These are phyloP conservation scores for Diaporthe amygdali DNA, from an alignment of 2,329 filamentous ascomycete species.

Conservation along the genomic window DNA sequence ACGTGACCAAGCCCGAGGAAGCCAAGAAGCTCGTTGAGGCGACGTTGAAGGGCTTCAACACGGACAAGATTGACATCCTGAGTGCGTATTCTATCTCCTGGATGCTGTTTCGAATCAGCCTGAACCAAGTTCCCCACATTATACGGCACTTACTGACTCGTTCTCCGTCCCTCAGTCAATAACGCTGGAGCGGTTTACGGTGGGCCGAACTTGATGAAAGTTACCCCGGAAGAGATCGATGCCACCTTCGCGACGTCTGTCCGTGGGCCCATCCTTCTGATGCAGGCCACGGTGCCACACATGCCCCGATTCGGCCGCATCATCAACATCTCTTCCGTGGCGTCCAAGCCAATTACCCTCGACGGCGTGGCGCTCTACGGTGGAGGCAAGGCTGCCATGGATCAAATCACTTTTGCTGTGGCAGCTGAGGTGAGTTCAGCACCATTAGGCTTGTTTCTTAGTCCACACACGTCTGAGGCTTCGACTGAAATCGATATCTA, in stretches of 20 bases:
- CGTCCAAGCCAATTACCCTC: constrained; percentile 29
- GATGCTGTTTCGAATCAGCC: not conserved
- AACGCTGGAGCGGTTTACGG: constrained; percentile 38
- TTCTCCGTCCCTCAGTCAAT: constrained; percentile 37
- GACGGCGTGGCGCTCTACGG: constrained; percentile 31
- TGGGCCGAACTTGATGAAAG: constrained; percentile 28
- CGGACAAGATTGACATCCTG: constrained; percentile 46
- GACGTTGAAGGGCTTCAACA: constrained; percentile 39
- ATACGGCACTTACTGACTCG: not conserved
- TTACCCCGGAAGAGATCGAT: constrained; percentile 33
- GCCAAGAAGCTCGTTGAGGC: constrained; percentile 38
- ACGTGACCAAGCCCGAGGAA: constrained; percentile 38
- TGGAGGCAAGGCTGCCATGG: constrained; percentile 41
- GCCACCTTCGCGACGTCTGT: constrained; percentile 40
- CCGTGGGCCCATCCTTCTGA: constrained; percentile 39
- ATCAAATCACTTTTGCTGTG: constrained; percentile 39
- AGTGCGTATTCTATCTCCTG: constrained; percentile 31
- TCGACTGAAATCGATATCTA: not conserved
- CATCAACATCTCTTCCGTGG: constrained; percentile 38
- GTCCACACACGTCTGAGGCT: fast-evolving
- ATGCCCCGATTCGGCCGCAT: constrained; percentile 42
- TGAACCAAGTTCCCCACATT: not conserved
- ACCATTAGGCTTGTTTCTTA: fast-evolving
- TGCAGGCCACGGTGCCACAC: constrained; percentile 38
- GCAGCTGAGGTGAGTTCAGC: constrained; percentile 37